Evolutionary conservation across 208 protist genomes (phyloP).

Genomic region (Trypanosoma theileri): DNA sequence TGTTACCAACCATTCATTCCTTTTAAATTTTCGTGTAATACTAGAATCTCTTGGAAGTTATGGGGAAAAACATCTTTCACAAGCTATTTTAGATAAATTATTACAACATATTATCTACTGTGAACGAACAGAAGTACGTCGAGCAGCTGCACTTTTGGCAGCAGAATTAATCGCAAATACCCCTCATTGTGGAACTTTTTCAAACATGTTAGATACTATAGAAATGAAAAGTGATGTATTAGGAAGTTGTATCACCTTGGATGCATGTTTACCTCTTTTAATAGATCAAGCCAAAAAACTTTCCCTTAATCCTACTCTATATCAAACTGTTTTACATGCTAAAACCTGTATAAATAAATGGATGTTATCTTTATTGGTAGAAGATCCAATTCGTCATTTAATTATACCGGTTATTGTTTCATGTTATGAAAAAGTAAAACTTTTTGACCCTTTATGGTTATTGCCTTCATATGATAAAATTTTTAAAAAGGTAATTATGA

Average conservation of each 20-base stretch:
- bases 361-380: background rate
- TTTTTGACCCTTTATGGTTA: slow-evolving; percentile 10
- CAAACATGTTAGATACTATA: background rate
- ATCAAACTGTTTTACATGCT: slow-evolving; percentile 1
- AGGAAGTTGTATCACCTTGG: slow-evolving; percentile 10
- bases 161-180: slow-evolving; percentile 8
- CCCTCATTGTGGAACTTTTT: slow-evolving; percentile 12
- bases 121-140: background rate
- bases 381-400: slow-evolving; percentile 2
- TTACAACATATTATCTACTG: background rate
- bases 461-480: background rate
- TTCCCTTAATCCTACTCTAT: background rate
- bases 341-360: slow-evolving; percentile 8
- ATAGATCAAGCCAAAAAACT: slow-evolving; percentile 9
- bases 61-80: slow-evolving; percentile 3
- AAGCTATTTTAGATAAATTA: slow-evolving; percentile 11
- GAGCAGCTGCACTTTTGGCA: slow-evolving; percentile 13
- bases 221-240: background rate
- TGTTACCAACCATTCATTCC: slow-evolving; percentile 38
- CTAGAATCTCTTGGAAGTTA: slow-evolving; percentile 30
- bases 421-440: slow-evolving; percentile 22
- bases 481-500: background rate
- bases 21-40: slow-evolving; percentile 28
- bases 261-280: slow-evolving; percentile 9
- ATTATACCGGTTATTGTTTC: slow-evolving; percentile 9